These are phyloP conservation scores for Rhododendron henanense DNA, from an alignment of 148 eudicot genomes.

Conservation along the genomic window DNA sequence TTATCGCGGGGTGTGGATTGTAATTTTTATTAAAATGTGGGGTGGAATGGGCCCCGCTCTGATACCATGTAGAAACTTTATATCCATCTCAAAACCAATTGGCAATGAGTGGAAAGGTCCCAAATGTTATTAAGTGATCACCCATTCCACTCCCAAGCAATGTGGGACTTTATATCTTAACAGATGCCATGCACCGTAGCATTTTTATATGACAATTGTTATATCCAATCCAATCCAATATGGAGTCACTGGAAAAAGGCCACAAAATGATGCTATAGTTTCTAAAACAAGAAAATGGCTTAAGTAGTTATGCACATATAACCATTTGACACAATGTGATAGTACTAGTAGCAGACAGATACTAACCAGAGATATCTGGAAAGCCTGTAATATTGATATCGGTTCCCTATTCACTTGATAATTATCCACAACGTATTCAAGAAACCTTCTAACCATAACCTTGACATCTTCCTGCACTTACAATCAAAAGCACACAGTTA, in stretches of 20 bases:
- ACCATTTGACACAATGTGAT: neutral
- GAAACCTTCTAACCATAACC: constrained; percentile 43
- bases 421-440: constrained; percentile 60
- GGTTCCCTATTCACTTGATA: constrained; percentile 59
- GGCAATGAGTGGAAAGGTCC: too few species aligned
- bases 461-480: constrained; percentile 60
- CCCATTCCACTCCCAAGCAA: too few species aligned
- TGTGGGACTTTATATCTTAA: too few species aligned
- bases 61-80: too few species aligned
- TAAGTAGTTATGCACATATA: neutral
- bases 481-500: constrained; percentile 5
- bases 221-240: neutral
- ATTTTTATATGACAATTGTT: too few species aligned
- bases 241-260: neutral
- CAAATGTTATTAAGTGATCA: too few species aligned
- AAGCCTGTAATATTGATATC: constrained; percentile 59
- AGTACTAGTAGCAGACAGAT: constrained; percentile 1
- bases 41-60: too few species aligned
- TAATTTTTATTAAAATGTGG: too few species aligned
- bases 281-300: neutral
- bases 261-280: neutral
- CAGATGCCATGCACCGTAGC: neutral
- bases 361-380: constrained; percentile 80
- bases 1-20: too few species aligned
- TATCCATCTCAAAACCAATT: too few species aligned